Percentiles rank a stretch among this genome's conserved stretches.
These are phyloP conservation scores for Aspergillus tamarii DNA, from an alignment of 2,329 filamentous ascomycete species.

Conservation along the genomic window DNA sequence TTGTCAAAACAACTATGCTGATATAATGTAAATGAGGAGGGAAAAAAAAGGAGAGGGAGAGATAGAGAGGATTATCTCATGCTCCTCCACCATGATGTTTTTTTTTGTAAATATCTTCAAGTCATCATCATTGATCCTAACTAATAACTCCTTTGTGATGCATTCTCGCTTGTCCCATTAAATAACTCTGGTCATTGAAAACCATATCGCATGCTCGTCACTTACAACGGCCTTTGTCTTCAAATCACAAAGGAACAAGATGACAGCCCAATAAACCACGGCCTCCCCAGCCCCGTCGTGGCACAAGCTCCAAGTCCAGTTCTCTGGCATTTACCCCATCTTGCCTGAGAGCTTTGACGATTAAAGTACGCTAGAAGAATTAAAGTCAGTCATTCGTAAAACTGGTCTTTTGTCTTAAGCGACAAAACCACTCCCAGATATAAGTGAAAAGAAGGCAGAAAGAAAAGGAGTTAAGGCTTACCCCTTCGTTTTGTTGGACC, in stretches of 20 bases:
- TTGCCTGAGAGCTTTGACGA: conserved; percentile 67
- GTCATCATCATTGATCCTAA: neutral
- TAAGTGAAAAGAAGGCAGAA: conserved; percentile 1
- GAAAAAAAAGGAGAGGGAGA: neutral
- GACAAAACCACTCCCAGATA: neutral
- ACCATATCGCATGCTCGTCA: conserved; percentile 24
- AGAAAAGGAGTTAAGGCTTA: conserved; percentile 51
- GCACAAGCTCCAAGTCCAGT: conserved; percentile 72
- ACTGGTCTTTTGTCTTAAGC: neutral
- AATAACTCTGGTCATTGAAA: conserved; percentile 15
- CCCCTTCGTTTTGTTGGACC: conserved; percentile 86
- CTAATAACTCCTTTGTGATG: conserved; percentile 15
- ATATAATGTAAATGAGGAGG: neutral
- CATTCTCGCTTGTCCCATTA: conserved; percentile 8
- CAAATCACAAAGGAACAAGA: conserved; percentile 72
- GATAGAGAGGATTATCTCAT: neutral
- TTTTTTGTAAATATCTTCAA: neutral
- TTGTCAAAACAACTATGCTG: neutral
- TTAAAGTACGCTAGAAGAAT: conserved; percentile 63
- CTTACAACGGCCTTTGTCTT: conserved; percentile 4
- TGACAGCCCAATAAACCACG: conserved; percentile 89
- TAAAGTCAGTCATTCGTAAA: conserved; percentile 1
- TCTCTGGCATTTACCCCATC: conserved; percentile 52
- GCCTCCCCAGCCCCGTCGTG: conserved; percentile 84
- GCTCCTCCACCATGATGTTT: neutral